A percentile compares a stretch with the other conserved stretches of the same genome.
Conservation (phyloP, 192 early-diverging fungal species). For the Coemansia aciculifera region DNA sequence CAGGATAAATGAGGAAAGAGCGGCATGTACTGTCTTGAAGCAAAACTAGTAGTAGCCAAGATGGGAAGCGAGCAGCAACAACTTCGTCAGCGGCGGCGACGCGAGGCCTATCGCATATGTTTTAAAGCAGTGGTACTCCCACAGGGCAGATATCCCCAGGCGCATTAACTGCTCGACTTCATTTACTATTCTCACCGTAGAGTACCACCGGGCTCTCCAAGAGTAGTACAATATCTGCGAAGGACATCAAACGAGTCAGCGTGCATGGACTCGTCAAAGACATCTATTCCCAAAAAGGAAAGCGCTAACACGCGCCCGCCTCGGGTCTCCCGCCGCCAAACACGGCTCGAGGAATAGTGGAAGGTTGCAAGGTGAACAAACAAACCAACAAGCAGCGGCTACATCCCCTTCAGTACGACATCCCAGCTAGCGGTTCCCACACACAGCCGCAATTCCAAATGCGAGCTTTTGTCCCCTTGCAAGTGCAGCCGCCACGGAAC, state of each 20-base stretch:
- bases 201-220: neutral
- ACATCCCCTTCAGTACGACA: neutral
- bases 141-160: neutral
- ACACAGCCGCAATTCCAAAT: conserved; percentile 6
- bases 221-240: conserved; percentile 1
- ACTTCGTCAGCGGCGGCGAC: neutral
- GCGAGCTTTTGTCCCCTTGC: neutral
- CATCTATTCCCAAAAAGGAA: neutral
- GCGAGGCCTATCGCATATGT: neutral
- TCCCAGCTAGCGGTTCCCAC: conserved; percentile 1
- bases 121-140: conserved; percentile 3
- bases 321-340: neutral
- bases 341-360: neutral
- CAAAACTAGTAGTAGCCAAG: neutral
- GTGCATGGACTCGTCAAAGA: neutral
- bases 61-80: neutral
- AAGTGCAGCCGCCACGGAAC: neutral
- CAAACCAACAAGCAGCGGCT: neutral
- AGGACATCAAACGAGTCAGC: neutral
- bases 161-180: neutral
- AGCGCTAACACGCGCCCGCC: neutral
- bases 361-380: neutral
- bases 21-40: neutral
- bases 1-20: neutral
- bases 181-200: conserved; percentile 3